A percentile compares a stretch with the other conserved stretches of the same genome.
phyloP scores from a whole-genome alignment of 2,329 filamentous ascomycete species.

The Colletotrichum navitas region DNA sequence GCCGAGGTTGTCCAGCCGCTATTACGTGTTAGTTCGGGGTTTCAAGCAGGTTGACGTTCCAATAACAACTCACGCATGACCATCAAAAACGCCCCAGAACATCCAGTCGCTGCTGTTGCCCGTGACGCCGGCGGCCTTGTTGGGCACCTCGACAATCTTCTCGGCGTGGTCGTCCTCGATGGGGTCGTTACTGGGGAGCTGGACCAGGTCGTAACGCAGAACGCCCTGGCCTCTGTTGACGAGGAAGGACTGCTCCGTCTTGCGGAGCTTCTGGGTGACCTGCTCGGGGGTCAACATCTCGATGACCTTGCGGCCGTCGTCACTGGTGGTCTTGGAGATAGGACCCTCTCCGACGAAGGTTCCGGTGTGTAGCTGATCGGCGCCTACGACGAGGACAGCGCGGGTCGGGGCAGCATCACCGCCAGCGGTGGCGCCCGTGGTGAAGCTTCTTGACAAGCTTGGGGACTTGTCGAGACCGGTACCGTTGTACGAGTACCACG shows the following conservation, averaged over 20 bases:
- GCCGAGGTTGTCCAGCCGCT: constrained; percentile 99
- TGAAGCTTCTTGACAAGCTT: constrained; percentile 57
- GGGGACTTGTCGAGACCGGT: constrained; percentile 51
- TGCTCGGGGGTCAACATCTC: constrained; percentile 98
- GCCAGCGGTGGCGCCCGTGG: constrained; percentile 51
- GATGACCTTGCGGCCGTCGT: constrained; percentile 85
- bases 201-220: constrained; percentile 92
- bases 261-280: constrained; percentile 88
- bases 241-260: constrained; percentile 91
- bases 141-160: constrained; percentile 93
- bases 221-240: constrained; percentile 92
- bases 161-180: constrained; percentile 99
- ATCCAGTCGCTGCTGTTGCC: constrained; percentile 88
- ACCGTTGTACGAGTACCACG: constrained; percentile 79
- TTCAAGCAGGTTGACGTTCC: background rate
- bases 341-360: constrained; percentile 88
- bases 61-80: constrained; percentile 78
- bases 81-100: constrained; percentile 99
- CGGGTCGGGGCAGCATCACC: constrained; percentile 62
- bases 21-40: constrained; percentile 40
- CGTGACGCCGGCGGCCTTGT: constrained; percentile 58
- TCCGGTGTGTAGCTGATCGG: constrained; percentile 90
- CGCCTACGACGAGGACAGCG: constrained; percentile 87
- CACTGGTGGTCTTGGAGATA: constrained; percentile 88
- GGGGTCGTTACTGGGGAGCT: constrained; percentile 95